Conservation (phyloP, 2,329 filamentous ascomycete genomes). For the Epicoccum sorghinum region DNA sequence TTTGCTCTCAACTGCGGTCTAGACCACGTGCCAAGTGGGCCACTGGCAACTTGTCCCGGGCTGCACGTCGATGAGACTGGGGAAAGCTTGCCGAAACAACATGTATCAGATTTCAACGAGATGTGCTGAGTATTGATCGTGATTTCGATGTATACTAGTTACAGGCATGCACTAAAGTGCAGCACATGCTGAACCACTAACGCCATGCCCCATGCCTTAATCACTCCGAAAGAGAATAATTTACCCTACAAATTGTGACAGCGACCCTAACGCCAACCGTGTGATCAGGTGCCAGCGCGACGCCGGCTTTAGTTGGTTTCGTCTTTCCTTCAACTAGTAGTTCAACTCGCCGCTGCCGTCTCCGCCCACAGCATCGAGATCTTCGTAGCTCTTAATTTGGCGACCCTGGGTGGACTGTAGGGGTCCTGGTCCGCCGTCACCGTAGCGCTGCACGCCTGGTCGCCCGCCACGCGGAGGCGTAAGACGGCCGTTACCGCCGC, state of each 20-base stretch:
- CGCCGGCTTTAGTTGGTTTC: background rate
- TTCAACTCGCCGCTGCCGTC: slow-evolving; percentile 82
- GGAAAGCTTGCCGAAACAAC: slow-evolving; percentile 1
- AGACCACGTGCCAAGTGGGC: slow-evolving; percentile 13
- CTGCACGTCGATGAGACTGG: slow-evolving; percentile 2
- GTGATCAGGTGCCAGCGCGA: slow-evolving; percentile 18
- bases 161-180: slow-evolving; percentile 9
- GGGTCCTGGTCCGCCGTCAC: slow-evolving; percentile 78
- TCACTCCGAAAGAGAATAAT: slow-evolving; percentile 9
- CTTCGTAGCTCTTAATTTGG: slow-evolving; percentile 95
- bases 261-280: slow-evolving; percentile 25
- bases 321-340: slow-evolving; percentile 62
- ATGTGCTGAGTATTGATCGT: background rate
- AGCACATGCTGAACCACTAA: slow-evolving; percentile 8
- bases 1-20: background rate
- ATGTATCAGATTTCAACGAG: background rate
- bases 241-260: slow-evolving; percentile 18
- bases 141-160: slow-evolving; percentile 1
- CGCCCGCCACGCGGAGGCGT: slow-evolving; percentile 57
- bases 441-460: slow-evolving; percentile 67
- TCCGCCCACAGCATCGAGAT: slow-evolving; percentile 76
- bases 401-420: slow-evolving; percentile 90
- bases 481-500: slow-evolving; percentile 54
- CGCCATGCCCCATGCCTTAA: slow-evolving; percentile 11
- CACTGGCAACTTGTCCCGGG: slow-evolving; percentile 3